A percentile compares a stretch with the other conserved stretches of the same genome.
Conservation (phyloP, 352 stramenopile genomes). For the Phytophthora hibernalis region DNA sequence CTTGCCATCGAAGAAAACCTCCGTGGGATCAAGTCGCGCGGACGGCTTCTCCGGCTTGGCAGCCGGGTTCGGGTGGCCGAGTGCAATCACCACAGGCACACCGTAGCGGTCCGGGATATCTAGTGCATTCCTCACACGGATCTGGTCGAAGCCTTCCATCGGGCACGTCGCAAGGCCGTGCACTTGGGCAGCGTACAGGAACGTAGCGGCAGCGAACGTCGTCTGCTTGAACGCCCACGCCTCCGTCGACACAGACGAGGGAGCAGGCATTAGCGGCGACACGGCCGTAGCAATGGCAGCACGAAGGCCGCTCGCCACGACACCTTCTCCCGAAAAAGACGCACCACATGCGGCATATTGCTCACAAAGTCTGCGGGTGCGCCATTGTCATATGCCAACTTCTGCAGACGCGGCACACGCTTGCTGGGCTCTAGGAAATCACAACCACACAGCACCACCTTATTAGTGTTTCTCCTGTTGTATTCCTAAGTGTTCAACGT, state of each 20-base stretch:
- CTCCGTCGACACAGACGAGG: slow-evolving; percentile 66
- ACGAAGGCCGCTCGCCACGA: slow-evolving; percentile 60
- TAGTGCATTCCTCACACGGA: slow-evolving; percentile 62
- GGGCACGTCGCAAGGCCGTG: slow-evolving; percentile 74
- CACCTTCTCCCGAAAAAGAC: slow-evolving; percentile 79
- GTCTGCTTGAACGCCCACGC: slow-evolving; percentile 89
- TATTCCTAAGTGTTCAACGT: slow-evolving; percentile 31
- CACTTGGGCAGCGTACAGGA: slow-evolving; percentile 73
- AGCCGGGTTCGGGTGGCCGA: slow-evolving; percentile 60
- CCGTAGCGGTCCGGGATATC: slow-evolving; percentile 84
- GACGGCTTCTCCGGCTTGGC: slow-evolving; percentile 35
- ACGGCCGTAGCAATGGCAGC: slow-evolving; percentile 64
- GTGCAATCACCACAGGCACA: slow-evolving; percentile 76
- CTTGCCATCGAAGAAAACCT: slow-evolving; percentile 89
- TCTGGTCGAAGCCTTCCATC: slow-evolving; percentile 86
- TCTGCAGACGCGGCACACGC: slow-evolving; percentile 72
- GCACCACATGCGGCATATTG: slow-evolving; percentile 69
- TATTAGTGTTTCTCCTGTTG: not conserved
- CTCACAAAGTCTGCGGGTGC: slow-evolving; percentile 50
- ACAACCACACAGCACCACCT: slow-evolving; percentile 1
- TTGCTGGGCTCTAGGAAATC: slow-evolving; percentile 63
- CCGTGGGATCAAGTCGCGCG: slow-evolving; percentile 57
- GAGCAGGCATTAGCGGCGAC: slow-evolving; percentile 70
- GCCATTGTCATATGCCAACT: slow-evolving; percentile 70
- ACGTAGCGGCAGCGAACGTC: slow-evolving; percentile 71